Base-by-base conservation (phyloP, 2,329 filamentous ascomycete genomes). In the Magnaporthales sp. region DNA sequence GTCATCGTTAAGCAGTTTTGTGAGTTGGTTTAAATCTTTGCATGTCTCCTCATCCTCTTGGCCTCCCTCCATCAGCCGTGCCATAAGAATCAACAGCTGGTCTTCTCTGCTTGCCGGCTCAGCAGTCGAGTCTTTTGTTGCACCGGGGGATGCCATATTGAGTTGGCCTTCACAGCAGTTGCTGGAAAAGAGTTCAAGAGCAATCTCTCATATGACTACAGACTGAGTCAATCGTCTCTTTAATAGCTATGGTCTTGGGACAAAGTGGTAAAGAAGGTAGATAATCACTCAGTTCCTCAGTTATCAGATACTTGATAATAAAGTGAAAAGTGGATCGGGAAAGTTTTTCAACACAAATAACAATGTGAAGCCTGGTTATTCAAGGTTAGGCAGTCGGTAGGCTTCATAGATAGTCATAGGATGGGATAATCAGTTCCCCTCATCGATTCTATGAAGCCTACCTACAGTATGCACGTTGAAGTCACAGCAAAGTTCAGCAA, bases 41-140 rank as follows among this genome's bases (percentile, higher is more conserved):
- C 85, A 88, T 13, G 86, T 90, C 70, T 91, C 88, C 67, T 88
- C 86, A 74, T 91, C 91, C 72, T 97, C 92, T 72, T 93, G 87
- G 66, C 92, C 93, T 61, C 92, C 92, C 75, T 96, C 92, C 89
- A 97, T 96, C 71, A 97, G 81, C 73, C 91, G 90, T 27, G 93
- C 93, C 70, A 97, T 87, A 71, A 94, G 88, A 67, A 96, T 86
- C 73, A 90, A 86, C 67, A 90, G 89, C 73, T 89, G 81, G 73
- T 91, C 89, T 71, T 84, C 78, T 78, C 85, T 63, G 72, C 68
- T 68, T 67, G 3, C 66, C 62, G 60, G 65, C 63, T 38, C 62
- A 19, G 31, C 24, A 29, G 62, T 3, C 13, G 32, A 26, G 32
- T 22, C 24, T 46, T 64, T 38, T 5, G 30, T 15, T 46, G 31